Conservation (phyloP, 805 yeast genomes). For the Zygoascus ofunaensis region DNA sequence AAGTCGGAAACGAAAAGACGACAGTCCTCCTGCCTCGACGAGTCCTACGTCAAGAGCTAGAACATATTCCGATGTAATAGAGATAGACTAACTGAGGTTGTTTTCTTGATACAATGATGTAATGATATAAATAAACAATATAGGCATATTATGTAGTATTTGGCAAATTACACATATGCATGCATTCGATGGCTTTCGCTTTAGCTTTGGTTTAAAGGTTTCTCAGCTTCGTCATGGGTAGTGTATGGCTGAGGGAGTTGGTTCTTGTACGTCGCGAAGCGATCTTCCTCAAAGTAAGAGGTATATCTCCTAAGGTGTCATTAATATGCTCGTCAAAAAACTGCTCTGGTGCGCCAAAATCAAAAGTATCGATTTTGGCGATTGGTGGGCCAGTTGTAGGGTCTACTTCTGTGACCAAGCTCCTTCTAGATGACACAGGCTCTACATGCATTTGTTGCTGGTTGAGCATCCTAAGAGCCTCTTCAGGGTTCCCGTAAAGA, state of each 20-base stretch:
- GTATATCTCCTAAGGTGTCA: slow-evolving; percentile 5
- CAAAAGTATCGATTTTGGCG: background rate
- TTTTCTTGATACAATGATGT: background rate
- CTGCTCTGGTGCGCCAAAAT: background rate
- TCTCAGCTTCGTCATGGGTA: no score
- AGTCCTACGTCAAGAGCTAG: slow-evolving; percentile 29
- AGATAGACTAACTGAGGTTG: slow-evolving; percentile 46
- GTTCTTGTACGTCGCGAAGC: slow-evolving; percentile 3
- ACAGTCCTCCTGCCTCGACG: slow-evolving; percentile 12
- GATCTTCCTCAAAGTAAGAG: slow-evolving; percentile 6
- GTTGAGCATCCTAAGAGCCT: background rate
- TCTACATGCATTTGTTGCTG: background rate
- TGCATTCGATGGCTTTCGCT: background rate
- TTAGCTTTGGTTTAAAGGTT: no score
- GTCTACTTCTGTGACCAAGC: background rate
- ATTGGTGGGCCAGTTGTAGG: background rate
- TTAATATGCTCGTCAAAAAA: background rate
- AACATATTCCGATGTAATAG: slow-evolving; percentile 66
- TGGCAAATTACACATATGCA: background rate
- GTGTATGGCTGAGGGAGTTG: background rate
- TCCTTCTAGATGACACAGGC: background rate
- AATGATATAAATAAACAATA: no score
- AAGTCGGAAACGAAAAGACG: slow-evolving; percentile 59
- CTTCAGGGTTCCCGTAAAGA: background rate
- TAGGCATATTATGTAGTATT: background rate